phyloP scores from a whole-genome alignment of 2,329 filamentous ascomycete genomes.

The Aspergillus unguis region DNA sequence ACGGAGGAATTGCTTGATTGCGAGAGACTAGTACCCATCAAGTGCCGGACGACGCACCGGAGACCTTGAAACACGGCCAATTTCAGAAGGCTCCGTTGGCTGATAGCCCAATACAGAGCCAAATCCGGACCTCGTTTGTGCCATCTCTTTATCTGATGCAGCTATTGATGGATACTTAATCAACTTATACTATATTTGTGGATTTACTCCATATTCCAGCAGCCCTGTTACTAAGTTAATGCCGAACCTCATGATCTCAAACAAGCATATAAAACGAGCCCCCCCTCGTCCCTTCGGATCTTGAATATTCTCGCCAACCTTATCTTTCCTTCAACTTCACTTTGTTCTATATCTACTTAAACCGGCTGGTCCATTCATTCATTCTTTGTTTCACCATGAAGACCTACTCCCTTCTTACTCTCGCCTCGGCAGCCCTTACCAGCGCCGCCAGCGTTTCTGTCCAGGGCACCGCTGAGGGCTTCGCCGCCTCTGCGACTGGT shows the following conservation, averaged over 20 bases:
- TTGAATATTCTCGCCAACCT: background rate
- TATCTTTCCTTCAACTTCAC: slow-evolving; percentile 9
- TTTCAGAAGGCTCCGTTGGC: slow-evolving; percentile 1
- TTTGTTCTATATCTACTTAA: slow-evolving; percentile 2
- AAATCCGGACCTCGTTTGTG: background rate
- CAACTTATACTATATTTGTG: background rate
- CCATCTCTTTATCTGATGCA: background rate
- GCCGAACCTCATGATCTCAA: background rate
- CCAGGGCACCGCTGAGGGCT: slow-evolving; percentile 43
- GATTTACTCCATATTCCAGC: background rate
- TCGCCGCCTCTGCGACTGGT: slow-evolving; percentile 56
- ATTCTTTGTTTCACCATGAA: slow-evolving; percentile 18
- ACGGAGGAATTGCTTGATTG: slow-evolving; percentile 16
- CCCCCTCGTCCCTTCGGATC: background rate
- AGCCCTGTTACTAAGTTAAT: background rate
- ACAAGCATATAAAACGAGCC: background rate
- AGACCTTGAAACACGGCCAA: slow-evolving; percentile 16
- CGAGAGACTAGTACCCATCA: background rate
- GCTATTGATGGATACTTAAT: background rate
- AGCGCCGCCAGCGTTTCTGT: slow-evolving; percentile 20
- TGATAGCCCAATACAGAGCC: background rate
- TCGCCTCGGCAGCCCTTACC: slow-evolving; percentile 17
- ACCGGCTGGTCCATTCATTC: slow-evolving; percentile 12
- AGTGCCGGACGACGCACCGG: slow-evolving; percentile 7
- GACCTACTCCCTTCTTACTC: slow-evolving; percentile 15